Conservation (phyloP, 257 asterid genomes). For the Sherardia arvensis region DNA sequence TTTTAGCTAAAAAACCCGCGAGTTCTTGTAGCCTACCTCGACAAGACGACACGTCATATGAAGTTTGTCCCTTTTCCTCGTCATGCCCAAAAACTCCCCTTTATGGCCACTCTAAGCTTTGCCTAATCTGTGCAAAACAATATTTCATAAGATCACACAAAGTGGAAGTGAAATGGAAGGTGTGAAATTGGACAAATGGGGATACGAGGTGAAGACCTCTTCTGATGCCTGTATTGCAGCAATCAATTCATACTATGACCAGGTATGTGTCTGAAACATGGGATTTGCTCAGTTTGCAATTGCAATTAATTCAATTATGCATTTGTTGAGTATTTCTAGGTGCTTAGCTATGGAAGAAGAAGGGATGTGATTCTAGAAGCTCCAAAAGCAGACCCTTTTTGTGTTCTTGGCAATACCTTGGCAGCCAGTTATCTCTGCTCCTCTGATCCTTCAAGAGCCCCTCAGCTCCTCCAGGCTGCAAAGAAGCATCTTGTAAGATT, state of each 20-base stretch:
- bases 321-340: conserved; percentile 25
- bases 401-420: conserved; percentile 83
- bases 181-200: conserved; percentile 64
- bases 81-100: background rate
- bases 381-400: conserved; percentile 65
- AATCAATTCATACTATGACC: conserved; percentile 68
- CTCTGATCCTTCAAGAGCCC: conserved; percentile 39
- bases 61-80: background rate
- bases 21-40: conserved; percentile 3
- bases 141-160: background rate
- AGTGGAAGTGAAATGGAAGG: conserved; percentile 22
- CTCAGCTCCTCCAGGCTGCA: conserved; percentile 50
- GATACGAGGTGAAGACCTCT: conserved; percentile 59
- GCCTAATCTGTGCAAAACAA: background rate
- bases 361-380: conserved; percentile 81
- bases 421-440: conserved; percentile 68
- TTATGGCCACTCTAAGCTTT: background rate
- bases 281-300: background rate
- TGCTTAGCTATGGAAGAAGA: conserved; percentile 74
- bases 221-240: conserved; percentile 70
- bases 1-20: background rate
- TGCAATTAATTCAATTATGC: background rate
- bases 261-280: conserved; percentile 33
- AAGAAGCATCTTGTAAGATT: conserved; percentile 52
- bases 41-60: conserved; percentile 5